Evolutionary conservation across 768 basidiomycete genomes (phyloP).

Genomic region (Dictyophora rubrovolvata): DNA sequence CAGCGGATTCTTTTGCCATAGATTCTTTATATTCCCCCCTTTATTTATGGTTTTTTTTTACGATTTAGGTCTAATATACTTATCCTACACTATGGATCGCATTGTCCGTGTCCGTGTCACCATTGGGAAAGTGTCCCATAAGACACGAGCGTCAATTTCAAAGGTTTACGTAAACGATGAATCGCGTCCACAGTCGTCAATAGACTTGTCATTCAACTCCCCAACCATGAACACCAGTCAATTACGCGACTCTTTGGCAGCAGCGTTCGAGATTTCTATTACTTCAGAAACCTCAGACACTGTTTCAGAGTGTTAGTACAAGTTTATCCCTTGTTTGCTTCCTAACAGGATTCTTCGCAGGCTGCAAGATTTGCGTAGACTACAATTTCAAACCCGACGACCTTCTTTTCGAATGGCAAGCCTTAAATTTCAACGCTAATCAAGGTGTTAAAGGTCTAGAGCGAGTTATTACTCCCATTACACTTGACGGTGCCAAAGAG

Average conservation of each 20-base stretch:
- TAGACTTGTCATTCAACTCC: neutral
- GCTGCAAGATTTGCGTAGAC: slow-evolving; percentile 27
- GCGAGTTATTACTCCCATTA: neutral
- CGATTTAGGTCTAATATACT: too few species aligned
- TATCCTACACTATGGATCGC: too few species aligned
- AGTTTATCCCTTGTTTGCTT: neutral
- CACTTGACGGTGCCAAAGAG: slow-evolving; percentile 7
- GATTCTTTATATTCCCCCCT: too few species aligned
- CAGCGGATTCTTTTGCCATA: too few species aligned
- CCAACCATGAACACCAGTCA: neutral
- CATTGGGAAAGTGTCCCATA: too few species aligned
- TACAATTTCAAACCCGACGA: slow-evolving; percentile 27
- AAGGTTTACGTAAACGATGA: neutral
- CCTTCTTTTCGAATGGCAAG: slow-evolving; percentile 35
- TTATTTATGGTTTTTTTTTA: too few species aligned
- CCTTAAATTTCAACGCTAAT: slow-evolving; percentile 21
- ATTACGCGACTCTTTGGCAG: slow-evolving; percentile 1
- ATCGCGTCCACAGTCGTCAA: neutral
- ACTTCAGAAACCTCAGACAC: neutral
- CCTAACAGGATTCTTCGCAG: slow-evolving; percentile 15
- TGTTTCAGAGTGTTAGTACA: slow-evolving; percentile 8
- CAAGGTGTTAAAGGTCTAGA: neutral
- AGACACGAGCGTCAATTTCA: too few species aligned
- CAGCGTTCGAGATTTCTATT: slow-evolving; percentile 8
- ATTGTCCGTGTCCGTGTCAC: too few species aligned